phyloP scores from a whole-genome alignment of 148 eudicot species.

The Beta vulgaris region DNA sequence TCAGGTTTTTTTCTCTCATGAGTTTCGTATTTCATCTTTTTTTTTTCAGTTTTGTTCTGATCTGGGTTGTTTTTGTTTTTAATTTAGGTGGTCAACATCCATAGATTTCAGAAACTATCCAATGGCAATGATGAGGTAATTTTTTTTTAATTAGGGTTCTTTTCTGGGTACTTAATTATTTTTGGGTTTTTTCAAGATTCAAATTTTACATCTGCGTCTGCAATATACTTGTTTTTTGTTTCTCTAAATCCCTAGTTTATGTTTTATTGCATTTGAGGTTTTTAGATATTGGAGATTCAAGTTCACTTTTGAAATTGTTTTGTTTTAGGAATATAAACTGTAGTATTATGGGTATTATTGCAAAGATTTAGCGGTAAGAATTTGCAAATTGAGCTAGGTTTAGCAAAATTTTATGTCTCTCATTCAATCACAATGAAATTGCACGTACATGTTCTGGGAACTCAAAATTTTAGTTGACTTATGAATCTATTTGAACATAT shows the following conservation, averaged over 20 bases:
- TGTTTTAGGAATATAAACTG: background rate
- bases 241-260: background rate
- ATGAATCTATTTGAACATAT: background rate
- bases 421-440: background rate
- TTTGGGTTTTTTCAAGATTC: background rate
- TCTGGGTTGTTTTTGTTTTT: constrained; percentile 19
- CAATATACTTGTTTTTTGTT: background rate
- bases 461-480: background rate
- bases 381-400: background rate
- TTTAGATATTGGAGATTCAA: background rate
- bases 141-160: background rate
- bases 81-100: constrained; percentile 64
- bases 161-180: constrained; percentile 2
- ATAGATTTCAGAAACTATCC: constrained; percentile 69
- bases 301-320: background rate
- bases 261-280: background rate
- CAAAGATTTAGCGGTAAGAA: background rate
- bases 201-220: background rate
- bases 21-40: background rate
- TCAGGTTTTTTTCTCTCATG: constrained; percentile 38
- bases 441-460: background rate
- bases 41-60: constrained; percentile 5
- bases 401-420: background rate
- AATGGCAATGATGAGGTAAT: constrained; percentile 93
- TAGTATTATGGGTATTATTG: background rate